Conservation (phyloP, 331 rosid species). For the Cydonia oblonga region DNA sequence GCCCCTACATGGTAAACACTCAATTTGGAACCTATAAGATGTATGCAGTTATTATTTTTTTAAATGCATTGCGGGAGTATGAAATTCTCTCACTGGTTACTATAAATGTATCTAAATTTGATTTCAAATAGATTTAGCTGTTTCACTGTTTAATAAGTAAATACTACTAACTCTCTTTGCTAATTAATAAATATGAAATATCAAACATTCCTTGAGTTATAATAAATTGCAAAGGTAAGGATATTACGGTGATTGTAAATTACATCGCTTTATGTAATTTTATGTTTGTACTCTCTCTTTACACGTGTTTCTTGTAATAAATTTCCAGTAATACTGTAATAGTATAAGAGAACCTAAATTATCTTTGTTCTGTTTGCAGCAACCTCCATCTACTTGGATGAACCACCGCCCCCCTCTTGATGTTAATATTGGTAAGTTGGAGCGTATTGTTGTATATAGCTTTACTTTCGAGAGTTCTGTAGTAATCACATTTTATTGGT, state of each 20-base stretch:
- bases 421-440: conserved; percentile 86
- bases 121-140: too few species aligned
- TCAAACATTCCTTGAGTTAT: neutral
- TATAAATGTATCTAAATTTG: too few species aligned
- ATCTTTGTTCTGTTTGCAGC: conserved; percentile 44
- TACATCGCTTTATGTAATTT: neutral
- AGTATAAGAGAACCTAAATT: conserved; percentile 4
- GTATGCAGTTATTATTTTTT: too few species aligned
- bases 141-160: too few species aligned
- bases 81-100: neutral
- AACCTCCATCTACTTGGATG: conserved; percentile 92
- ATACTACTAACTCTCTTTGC: neutral
- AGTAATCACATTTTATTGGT: conserved; percentile 29
- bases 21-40: too few species aligned
- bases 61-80: too few species aligned
- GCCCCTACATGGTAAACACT: conserved; percentile 61
- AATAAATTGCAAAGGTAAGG: neutral
- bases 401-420: conserved; percentile 80
- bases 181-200: neutral
- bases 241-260: neutral
- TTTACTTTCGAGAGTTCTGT: conserved; percentile 17
- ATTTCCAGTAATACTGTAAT: neutral
- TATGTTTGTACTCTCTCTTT: neutral
- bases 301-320: neutral
- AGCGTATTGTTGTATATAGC: conserved; percentile 2